Conservation (phyloP, 2,329 filamentous ascomycete genomes). For the Fusarium sp. region DNA sequence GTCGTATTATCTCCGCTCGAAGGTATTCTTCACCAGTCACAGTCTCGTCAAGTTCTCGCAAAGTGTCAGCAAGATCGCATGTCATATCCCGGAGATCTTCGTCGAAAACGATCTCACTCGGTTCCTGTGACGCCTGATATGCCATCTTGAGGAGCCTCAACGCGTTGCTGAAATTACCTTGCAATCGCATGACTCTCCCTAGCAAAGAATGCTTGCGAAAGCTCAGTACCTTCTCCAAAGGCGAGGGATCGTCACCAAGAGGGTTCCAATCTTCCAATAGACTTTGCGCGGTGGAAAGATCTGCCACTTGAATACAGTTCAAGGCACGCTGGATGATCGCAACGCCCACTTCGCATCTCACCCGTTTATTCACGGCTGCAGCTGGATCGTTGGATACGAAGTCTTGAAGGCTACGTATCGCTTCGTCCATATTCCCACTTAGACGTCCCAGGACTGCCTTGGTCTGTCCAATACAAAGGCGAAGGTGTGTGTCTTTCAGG, state of each 20-base stretch:
- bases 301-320: conserved; percentile 39
- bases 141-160: conserved; percentile 26
- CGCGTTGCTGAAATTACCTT: conserved; percentile 33
- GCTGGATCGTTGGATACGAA: conserved; percentile 11
- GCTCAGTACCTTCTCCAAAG: conserved; percentile 30
- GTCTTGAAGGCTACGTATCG: conserved; percentile 28
- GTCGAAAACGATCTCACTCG: conserved; percentile 30
- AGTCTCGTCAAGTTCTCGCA: conserved; percentile 39
- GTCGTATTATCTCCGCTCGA: conserved; percentile 31
- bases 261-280: conserved; percentile 35
- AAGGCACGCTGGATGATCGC: conserved; percentile 33
- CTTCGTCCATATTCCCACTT: conserved; percentile 41
- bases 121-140: conserved; percentile 13
- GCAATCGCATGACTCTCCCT: conserved; percentile 36
- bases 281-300: conserved; percentile 32
- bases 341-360: conserved; percentile 35
- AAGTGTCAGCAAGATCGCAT: conserved; percentile 41
- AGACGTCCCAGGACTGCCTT: conserved; percentile 37
- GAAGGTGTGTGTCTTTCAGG: conserved; percentile 38
- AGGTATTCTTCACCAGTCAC: conserved; percentile 29
- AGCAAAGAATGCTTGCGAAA: conserved; percentile 39
- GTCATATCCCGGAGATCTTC: conserved; percentile 40
- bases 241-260: conserved; percentile 25
- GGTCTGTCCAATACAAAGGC: conserved; percentile 35
- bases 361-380: conserved; percentile 18